Conservation (phyloP, 2,329 filamentous ascomycete genomes). For the Graphium sp. region DNA sequence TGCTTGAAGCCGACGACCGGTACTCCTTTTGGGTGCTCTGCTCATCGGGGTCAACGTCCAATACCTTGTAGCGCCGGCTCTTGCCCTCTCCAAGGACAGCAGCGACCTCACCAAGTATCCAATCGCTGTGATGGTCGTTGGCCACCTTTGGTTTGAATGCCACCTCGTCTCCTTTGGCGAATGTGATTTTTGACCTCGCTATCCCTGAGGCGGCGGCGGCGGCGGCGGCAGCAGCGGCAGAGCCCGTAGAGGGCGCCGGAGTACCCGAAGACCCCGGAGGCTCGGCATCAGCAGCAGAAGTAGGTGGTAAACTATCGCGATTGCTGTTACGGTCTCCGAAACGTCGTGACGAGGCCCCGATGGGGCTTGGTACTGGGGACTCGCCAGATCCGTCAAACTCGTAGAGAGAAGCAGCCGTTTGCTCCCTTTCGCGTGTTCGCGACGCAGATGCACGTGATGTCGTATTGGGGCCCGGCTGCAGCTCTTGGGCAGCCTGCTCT, state of each 20-base stretch:
- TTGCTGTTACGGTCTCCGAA: slow-evolving; percentile 16
- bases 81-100: slow-evolving; percentile 62
- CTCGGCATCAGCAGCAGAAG: slow-evolving; percentile 36
- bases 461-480: slow-evolving; percentile 11
- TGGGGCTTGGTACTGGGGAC: slow-evolving; percentile 25
- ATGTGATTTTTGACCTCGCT: slow-evolving; percentile 32
- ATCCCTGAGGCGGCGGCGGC: slow-evolving; percentile 6
- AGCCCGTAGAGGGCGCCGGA: slow-evolving; percentile 14
- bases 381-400: slow-evolving; percentile 26
- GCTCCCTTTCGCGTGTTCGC: slow-evolving; percentile 3
- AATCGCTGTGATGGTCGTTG: slow-evolving; percentile 35
- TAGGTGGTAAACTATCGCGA: slow-evolving; percentile 35
- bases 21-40: slow-evolving; percentile 48
- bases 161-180: slow-evolving; percentile 45
- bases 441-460: slow-evolving; percentile 7
- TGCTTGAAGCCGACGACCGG: slow-evolving; percentile 53
- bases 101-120: slow-evolving; percentile 66
- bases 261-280: slow-evolving; percentile 25
- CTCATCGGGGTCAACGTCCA: slow-evolving; percentile 63
- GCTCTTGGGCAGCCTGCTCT: slow-evolving; percentile 14
- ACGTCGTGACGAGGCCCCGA: slow-evolving; percentile 12
- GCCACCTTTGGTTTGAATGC: slow-evolving; percentile 45
- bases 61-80: slow-evolving; percentile 60
- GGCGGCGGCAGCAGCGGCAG: slow-evolving; percentile 11
- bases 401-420: slow-evolving; percentile 17